Percentiles rank a stretch among this genome's conserved stretches.
Evolutionary conservation across 1,284 basidiomycete genomes (phyloP).

Genomic region (Coniferiporia weirii): DNA sequence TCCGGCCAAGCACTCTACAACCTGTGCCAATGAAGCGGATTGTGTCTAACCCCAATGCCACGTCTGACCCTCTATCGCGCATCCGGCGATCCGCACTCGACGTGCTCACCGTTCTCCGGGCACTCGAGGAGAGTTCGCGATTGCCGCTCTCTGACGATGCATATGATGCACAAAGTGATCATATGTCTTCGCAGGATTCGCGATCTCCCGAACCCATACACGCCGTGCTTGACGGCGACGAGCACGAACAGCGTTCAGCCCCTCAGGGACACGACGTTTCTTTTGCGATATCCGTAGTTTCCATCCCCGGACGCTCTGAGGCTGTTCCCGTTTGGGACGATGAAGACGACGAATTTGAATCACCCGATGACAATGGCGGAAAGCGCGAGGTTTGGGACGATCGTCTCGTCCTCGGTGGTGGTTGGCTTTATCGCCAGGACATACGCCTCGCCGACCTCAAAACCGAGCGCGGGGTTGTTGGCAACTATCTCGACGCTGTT

Average conservation of each 20-base stretch:
- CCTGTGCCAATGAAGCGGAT: constrained; percentile 34
- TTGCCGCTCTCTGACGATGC: constrained; percentile 66
- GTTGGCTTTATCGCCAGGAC: constrained; percentile 74
- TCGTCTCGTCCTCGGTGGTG: constrained; percentile 65
- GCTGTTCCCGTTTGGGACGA: constrained; percentile 78
- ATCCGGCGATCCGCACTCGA: constrained; percentile 73
- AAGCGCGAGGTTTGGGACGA: constrained; percentile 73
- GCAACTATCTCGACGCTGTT: constrained; percentile 63
- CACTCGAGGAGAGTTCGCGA: constrained; percentile 61
- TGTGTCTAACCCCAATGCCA: constrained; percentile 31
- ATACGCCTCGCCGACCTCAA: constrained; percentile 48
- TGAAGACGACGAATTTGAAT: constrained; percentile 44
- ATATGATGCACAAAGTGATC: constrained; percentile 71
- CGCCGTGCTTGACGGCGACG: constrained; percentile 33
- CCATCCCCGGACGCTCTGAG: constrained; percentile 56
- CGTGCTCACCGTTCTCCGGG: constrained; percentile 66
- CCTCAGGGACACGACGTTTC: constrained; percentile 42
- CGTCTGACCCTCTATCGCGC: constrained; percentile 53
- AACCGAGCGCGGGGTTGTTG: constrained; percentile 53
- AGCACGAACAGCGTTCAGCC: neutral
- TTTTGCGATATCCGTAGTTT: constrained; percentile 61
- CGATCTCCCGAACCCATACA: constrained; percentile 31
- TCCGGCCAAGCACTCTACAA: constrained; percentile 38
- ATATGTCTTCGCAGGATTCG: constrained; percentile 36
- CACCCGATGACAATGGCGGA: constrained; percentile 41